Evolutionary conservation across 306 rosid species (phyloP), one percentile per base, ranked within the genome.

Genomic region (Prunus persica): DNA sequence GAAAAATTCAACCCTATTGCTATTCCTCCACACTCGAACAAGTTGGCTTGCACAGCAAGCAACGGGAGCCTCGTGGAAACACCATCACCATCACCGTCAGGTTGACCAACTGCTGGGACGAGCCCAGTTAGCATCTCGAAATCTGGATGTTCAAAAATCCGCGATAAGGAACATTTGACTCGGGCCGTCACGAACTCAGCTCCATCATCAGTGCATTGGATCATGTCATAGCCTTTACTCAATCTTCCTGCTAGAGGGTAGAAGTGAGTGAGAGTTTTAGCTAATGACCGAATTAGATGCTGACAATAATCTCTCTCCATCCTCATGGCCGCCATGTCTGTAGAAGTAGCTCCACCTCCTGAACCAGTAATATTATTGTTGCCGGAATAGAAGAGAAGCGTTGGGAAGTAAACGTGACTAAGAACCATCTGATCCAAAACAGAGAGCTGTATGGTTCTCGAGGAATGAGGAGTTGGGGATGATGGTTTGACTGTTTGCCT

Each of bases 401-500:
- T 9, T 22, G 77, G 67, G 3, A 49, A 13, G 50, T 38, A 52
- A 22, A 50, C 3, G 5, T 6, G 57, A 34, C 43, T 34, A 3
- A 41, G 57, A 2, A 52, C 3, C 46, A 76, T 38, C 65, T 64
- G 77, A 24, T 76, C 81, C 3, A 81, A 45, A 8, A 70, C 19
- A 32, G 81, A 81, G 34, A 76, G 62, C 2, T 71, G 54, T 64
- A 41, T 20, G 38, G 9, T 75, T 20, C 18, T 51, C 0, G 27
- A 69, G 60, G 73, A 18, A 5, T 58, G 41, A 5, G 86, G 80
- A 18, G 74, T 69, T 19, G 86, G 82, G 20, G 85, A 77, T 5
- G 79, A 67, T 11, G 82, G 85, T 8, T 68, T 82, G 16, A 34
- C 43, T 6, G 8, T 34, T 34, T 34, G 43, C 43, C 43, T 34